Evolutionary conservation across 2,329 filamentous ascomycete species (phyloP), one percentile per base, ranked within the genome.

Genomic region (Lecanosticta acicola): DNA sequence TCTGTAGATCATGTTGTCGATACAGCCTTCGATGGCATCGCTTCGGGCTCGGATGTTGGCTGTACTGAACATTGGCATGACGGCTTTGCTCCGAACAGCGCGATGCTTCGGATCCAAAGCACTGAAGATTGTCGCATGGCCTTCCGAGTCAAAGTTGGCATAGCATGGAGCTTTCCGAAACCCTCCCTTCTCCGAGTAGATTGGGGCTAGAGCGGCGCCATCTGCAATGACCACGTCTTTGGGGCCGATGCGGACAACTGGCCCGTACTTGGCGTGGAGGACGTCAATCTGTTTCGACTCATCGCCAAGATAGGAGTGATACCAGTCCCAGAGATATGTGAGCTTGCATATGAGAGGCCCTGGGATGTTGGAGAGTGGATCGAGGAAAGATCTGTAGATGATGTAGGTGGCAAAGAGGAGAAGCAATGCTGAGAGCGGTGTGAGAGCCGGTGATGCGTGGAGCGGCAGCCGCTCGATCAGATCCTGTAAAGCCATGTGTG

Each of bases 181-280:
- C 1, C 77, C 77, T 3, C 77, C 76, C 32, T 66, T 71, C 2
- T 68, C 63, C 10, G 71, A 58, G 57, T 81, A 80, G 24, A 80
- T 76, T 1, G 71, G 63, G 0, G 68, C 61, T 18, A 77, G 55
- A 1, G 72, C 75, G 13, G 64, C 66, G 8, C 69, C 69, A 39
- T 73, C 70, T 5, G 69, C 58, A 41, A 76, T 68, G 43, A 70
- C 46, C 19, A 66, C 72, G 56, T 90, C 85, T 55, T 85, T 79
- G 0, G 86, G 85, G 54, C 84, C 81, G 54, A 91, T 83, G 17
- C 85, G 77, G 17, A 90, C 79, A 0, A 91, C 66, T 1, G 80
- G 79, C 1, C 86, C 86, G 17, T 83, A 71, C 55, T 77, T 79
- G 67, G 79, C 75, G 67, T 91, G 86, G 47, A 58, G 45, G 14